Percentiles rank a stretch among this genome's conserved stretches.
These are phyloP conservation scores for Leonotis leonurus DNA, from an alignment of 257 asterid genomes.

Conservation along the genomic window DNA sequence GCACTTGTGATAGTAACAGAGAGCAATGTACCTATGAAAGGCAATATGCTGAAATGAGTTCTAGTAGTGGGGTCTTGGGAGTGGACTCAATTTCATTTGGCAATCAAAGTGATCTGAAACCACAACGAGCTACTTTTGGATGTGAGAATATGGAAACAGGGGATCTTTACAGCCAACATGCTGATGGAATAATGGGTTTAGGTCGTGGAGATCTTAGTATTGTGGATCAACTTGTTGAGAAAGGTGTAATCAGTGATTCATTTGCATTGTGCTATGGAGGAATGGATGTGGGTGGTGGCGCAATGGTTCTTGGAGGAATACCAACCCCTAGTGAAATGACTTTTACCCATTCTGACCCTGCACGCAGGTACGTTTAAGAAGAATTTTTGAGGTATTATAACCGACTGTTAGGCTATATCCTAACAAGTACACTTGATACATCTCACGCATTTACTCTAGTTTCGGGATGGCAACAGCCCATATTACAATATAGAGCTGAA, in stretches of 20 bases:
- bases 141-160: constrained; percentile 97
- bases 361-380: constrained; percentile 71
- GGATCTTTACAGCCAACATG: constrained; percentile 94
- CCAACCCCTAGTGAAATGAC: constrained; percentile 75
- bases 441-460: constrained; percentile 99
- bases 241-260: constrained; percentile 77
- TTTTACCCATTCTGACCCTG: constrained; percentile 72
- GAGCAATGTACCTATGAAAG: constrained; percentile 77
- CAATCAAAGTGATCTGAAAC: constrained; percentile 71
- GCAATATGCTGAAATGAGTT: constrained; percentile 97
- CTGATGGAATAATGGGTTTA: constrained; percentile 98
- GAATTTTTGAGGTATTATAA: constrained; percentile 25
- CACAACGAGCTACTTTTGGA: constrained; percentile 92
- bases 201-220: constrained; percentile 98
- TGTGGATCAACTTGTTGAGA: constrained; percentile 93
- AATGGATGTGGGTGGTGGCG: constrained; percentile 98
- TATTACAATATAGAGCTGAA: constrained; percentile 95
- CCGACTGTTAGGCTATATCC: constrained; percentile 70
- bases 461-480: constrained; percentile 99
- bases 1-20: constrained; percentile 67
- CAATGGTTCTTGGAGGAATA: constrained; percentile 96
- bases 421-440: constrained; percentile 82
- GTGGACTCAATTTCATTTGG: constrained; percentile 91
- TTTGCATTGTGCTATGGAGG: constrained; percentile 98
- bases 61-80: constrained; percentile 95